Evolutionary conservation across 75 land plant genomes (phyloP).

Genomic region (Cryptomeria japonica): DNA sequence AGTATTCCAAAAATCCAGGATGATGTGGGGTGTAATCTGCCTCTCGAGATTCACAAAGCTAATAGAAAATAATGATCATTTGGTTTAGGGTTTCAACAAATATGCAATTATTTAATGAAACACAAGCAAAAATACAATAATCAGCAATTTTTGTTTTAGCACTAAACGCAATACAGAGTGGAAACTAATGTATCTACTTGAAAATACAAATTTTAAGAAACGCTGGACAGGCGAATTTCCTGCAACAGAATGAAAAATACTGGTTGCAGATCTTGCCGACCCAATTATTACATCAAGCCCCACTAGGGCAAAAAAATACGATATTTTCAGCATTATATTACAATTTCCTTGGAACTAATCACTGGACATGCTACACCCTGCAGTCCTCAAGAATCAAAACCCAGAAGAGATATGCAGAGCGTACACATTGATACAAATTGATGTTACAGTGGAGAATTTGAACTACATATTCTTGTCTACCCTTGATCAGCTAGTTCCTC

Average conservation of each 20-base stretch:
- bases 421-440: slow-evolving; percentile 5
- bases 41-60: background rate
- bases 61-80: background rate
- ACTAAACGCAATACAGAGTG: background rate
- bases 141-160: background rate
- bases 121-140: background rate
- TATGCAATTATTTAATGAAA: background rate
- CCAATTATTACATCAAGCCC: slow-evolving; percentile 6
- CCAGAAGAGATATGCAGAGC: background rate
- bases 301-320: background rate
- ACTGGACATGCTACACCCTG: background rate
- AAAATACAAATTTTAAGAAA: no score
- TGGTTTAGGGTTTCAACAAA: background rate
- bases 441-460: background rate
- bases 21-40: no score
- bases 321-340: background rate
- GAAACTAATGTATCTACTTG: background rate
- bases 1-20: no score
- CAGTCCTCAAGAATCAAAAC: background rate
- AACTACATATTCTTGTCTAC: background rate
- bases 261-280: background rate
- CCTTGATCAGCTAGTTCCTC: background rate
- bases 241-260: background rate
- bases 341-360: background rate
- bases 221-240: background rate